These are phyloP conservation scores for Scheffersomyces lignicola DNA, from an alignment of 1,139 yeast species.

Conservation along the genomic window DNA sequence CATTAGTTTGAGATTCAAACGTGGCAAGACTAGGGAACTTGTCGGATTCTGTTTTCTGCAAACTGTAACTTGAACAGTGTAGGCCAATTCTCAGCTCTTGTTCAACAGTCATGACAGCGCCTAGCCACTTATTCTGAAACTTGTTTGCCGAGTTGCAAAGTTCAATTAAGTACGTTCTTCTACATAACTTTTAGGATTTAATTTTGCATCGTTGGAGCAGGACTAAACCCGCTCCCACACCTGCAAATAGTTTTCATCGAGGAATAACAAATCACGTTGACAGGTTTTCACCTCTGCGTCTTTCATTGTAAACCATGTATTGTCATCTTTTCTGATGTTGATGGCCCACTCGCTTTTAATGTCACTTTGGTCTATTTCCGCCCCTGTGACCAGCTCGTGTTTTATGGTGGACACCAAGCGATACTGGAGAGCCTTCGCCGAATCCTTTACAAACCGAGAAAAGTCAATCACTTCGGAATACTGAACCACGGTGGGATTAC, in stretches of 20 bases:
- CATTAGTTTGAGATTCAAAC: too few relatives aligned
- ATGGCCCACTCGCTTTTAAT: slow-evolving; percentile 49
- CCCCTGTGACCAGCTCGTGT: slow-evolving; percentile 33
- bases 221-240: slow-evolving; percentile 52
- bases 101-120: too few relatives aligned
- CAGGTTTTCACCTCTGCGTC: slow-evolving; percentile 49
- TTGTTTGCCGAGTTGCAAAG: too few relatives aligned
- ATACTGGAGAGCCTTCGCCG: slow-evolving; percentile 30
- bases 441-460: slow-evolving; percentile 22
- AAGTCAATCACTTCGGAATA: slow-evolving; percentile 49
- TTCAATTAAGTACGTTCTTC: too few relatives aligned
- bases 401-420: slow-evolving; percentile 52
- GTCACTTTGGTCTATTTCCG: slow-evolving; percentile 22
- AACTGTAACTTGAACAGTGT: too few relatives aligned
- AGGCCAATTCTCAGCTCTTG: too few relatives aligned
- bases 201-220: too few relatives aligned
- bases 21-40: too few relatives aligned
- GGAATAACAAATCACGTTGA: slow-evolving; percentile 59
- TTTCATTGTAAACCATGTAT: slow-evolving; percentile 58
- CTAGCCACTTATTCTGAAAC: too few relatives aligned
- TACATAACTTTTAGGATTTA: background rate
- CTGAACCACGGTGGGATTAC: slow-evolving; percentile 66
- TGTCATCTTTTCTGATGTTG: slow-evolving; percentile 33
- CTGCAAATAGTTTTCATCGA: slow-evolving; percentile 65
- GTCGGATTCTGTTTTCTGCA: too few relatives aligned